phyloP scores from a whole-genome alignment of 2,329 filamentous ascomycete genomes.

The Geoglossum cookeanum region DNA sequence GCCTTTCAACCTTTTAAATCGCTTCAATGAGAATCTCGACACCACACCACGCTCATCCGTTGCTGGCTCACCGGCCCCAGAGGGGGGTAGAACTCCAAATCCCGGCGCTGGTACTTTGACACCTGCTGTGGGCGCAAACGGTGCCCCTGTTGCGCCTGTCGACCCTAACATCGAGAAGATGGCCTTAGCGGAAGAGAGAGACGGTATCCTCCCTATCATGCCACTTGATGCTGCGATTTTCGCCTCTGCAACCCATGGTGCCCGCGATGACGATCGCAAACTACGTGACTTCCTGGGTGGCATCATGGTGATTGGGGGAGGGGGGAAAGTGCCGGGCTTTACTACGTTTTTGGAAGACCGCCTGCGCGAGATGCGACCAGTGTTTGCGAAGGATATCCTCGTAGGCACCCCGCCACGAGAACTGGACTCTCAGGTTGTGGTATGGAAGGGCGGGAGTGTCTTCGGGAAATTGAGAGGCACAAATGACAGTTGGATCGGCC shows the following conservation, averaged over 20 bases:
- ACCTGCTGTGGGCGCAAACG: slow-evolving; percentile 12
- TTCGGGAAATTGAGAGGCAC: slow-evolving; percentile 73
- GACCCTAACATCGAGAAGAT: slow-evolving; percentile 9
- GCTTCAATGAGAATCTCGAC: slow-evolving; percentile 44
- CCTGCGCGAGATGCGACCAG: slow-evolving; percentile 44
- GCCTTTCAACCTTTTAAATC: slow-evolving; percentile 49
- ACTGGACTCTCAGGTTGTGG: slow-evolving; percentile 90
- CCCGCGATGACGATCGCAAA: slow-evolving; percentile 79
- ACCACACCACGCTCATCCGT: slow-evolving; percentile 70
- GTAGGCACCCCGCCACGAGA: slow-evolving; percentile 62
- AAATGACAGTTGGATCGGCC: slow-evolving; percentile 89
- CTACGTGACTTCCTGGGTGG: slow-evolving; percentile 74
- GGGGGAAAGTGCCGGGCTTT: slow-evolving; percentile 62
- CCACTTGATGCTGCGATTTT: slow-evolving; percentile 80
- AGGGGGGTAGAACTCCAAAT: slow-evolving; percentile 49
- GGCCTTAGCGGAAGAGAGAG: slow-evolving; percentile 42
- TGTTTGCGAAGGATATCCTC: slow-evolving; percentile 46
- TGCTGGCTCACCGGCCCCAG: slow-evolving; percentile 72
- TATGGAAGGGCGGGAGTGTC: slow-evolving; percentile 94
- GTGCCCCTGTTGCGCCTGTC: slow-evolving; percentile 16
- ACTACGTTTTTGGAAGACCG: slow-evolving; percentile 67
- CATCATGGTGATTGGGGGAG: slow-evolving; percentile 81
- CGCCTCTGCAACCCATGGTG: slow-evolving; percentile 71
- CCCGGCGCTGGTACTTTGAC: slow-evolving; percentile 15
- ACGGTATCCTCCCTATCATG: slow-evolving; percentile 62